A percentile compares a stretch with the other conserved stretches of the same genome.
phyloP scores from a whole-genome alignment of 2,329 filamentous ascomycete genomes.

The Beauveria sp. region DNA sequence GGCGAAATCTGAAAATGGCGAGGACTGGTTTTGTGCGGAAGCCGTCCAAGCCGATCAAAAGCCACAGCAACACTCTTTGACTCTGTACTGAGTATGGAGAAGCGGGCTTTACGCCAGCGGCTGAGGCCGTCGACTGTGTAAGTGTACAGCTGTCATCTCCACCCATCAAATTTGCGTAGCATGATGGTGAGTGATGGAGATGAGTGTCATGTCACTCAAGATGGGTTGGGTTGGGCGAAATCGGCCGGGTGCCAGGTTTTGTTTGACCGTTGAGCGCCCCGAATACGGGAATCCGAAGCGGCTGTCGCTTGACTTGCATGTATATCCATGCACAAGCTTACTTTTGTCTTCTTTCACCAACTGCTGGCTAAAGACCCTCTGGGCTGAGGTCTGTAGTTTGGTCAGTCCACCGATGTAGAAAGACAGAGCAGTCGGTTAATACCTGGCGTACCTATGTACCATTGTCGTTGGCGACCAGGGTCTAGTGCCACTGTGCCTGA shows the following conservation, averaged over 20 bases:
- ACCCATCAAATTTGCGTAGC: neutral
- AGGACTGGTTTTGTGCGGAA: neutral
- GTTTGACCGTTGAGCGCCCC: neutral
- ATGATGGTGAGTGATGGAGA: neutral
- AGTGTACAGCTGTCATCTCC: neutral
- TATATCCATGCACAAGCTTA: neutral
- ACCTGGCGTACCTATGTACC: neutral
- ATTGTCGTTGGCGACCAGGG: neutral
- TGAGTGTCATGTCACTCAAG: neutral
- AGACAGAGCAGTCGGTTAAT: neutral
- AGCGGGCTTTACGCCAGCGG: neutral
- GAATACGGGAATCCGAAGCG: neutral
- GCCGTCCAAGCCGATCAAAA: neutral
- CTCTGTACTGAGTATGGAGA: too few relatives aligned
- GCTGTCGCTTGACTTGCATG: neutral
- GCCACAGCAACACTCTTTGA: neutral
- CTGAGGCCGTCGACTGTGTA: neutral
- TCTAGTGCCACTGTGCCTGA: too few relatives aligned
- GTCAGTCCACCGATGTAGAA: neutral
- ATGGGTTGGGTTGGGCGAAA: neutral
- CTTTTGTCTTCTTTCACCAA: conserved; percentile 36
- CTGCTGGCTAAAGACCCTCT: conserved; percentile 29
- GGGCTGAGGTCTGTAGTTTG: conserved; percentile 30
- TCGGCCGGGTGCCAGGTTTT: neutral
- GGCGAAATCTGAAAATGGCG: neutral